A percentile compares a stretch with the other conserved stretches of the same genome.
Evolutionary conservation across 2,329 filamentous ascomycete genomes (phyloP).

Genomic region (Ceratocystis cubensis): DNA sequence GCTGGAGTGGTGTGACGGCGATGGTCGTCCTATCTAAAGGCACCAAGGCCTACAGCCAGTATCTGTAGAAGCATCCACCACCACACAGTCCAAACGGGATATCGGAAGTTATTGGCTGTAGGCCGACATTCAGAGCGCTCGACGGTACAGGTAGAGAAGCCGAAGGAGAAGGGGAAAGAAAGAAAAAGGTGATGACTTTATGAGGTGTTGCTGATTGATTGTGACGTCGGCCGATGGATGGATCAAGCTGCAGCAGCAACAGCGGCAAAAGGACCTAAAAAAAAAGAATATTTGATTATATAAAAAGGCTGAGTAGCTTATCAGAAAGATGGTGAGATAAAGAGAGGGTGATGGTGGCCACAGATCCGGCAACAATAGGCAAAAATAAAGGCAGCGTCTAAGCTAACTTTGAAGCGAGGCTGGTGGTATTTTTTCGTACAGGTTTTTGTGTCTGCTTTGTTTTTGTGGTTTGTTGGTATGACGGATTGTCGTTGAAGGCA

Average conservation of each 20-base stretch:
- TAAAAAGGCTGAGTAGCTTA: not conserved
- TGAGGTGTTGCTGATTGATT: not conserved
- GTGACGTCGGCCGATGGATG: not conserved
- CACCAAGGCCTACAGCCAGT: conserved; percentile 5
- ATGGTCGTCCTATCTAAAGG: conserved; percentile 1
- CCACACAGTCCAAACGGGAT: not conserved
- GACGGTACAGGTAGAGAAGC: not conserved
- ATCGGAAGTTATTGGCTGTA: not conserved
- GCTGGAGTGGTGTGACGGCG: not conserved
- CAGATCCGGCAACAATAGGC: not conserved
- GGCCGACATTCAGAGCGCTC: not conserved
- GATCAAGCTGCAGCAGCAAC: not conserved
- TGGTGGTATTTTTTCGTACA: not conserved
- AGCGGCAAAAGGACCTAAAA: not conserved
- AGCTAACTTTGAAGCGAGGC: not conserved
- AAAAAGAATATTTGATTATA: conserved; percentile 7
- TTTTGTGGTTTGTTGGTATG: not conserved
- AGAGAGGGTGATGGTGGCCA: not conserved
- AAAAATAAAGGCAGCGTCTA: not conserved
- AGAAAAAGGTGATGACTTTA: not conserved
- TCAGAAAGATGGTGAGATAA: not conserved
- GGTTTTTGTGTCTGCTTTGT: not conserved
- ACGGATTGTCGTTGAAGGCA: not conserved
- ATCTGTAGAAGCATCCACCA: conserved; percentile 4
- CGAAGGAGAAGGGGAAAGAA: not conserved